A percentile compares a stretch with the other conserved stretches of the same genome.
phyloP scores from a whole-genome alignment of 176 grass and related monocot genomes.

The Luzula sylvatica region DNA sequence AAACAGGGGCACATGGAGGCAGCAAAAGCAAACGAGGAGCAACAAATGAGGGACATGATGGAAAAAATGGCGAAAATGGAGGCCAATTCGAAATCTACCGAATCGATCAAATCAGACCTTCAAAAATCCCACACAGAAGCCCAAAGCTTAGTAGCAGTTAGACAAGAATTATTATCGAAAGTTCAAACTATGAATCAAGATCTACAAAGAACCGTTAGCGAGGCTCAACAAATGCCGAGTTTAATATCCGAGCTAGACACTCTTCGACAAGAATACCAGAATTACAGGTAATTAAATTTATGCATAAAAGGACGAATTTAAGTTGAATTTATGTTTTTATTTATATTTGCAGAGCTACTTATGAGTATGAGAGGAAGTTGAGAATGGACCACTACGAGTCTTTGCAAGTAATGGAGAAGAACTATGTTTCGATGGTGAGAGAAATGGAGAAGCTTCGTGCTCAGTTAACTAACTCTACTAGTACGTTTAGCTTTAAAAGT shows the following conservation, averaged over 20 bases:
- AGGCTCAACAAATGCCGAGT: constrained; percentile 58
- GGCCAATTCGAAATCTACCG: constrained; percentile 46
- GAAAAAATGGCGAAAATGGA: constrained; percentile 83
- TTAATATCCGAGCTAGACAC: constrained; percentile 48
- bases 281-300: constrained; percentile 41
- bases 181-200: constrained; percentile 75
- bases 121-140: constrained; percentile 67
- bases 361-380: constrained; percentile 87
- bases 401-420: constrained; percentile 68
- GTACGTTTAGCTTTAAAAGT: neutral
- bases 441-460: constrained; percentile 79
- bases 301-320: neutral
- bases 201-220: constrained; percentile 63
- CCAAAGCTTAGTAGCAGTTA: constrained; percentile 35
- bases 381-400: constrained; percentile 70
- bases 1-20: constrained; percentile 36
- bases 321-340: neutral
- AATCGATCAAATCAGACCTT: constrained; percentile 51
- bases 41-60: constrained; percentile 50
- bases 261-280: constrained; percentile 72
- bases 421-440: constrained; percentile 76
- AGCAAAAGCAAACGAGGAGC: constrained; percentile 40
- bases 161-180: constrained; percentile 43
- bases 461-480: constrained; percentile 62
- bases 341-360: constrained; percentile 44